Evolutionary conservation across 106 monocot species (phyloP), one percentile per base, ranked within the genome.

Genomic region (Dioscorea alata): DNA sequence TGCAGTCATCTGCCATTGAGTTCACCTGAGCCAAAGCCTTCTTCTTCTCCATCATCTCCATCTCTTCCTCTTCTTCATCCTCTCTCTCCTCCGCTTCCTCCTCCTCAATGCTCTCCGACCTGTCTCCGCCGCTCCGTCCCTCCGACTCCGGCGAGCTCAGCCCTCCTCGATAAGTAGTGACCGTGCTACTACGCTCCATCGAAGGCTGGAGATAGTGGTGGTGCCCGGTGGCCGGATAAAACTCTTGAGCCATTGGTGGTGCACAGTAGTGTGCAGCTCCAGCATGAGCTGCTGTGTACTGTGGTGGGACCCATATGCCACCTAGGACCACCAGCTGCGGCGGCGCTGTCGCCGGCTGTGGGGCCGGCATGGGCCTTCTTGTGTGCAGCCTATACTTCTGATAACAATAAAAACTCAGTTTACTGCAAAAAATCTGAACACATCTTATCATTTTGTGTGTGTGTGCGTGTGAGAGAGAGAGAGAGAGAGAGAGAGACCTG

Each of bases 321-420:
- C 91, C 95, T 12, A 95, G 78, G 23, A 95, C 91, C 57, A 95
- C 75, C 19, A 95, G 86, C 62, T 88, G 95, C 15, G 91, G 88
- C 33, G 79, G 42, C 12, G 66, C 54, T 10, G 76, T 24, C 12
- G 73, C 58, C 13, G 87, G 6, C 0, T 70, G 80, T 21, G 81
- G 80, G 18, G 78, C 76, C 34, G 78, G 79, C 16, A 85, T 81
- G 6, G 95, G 95, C 28, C 95, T 79, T 28, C 95, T 65, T 1
- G 95, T 95, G 79, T 91, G 91, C 0, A 95, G 81, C 52, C 95
- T 59, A 61, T 95, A 95, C 67, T 95, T 95, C 95, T 95, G 73
- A 42, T 42, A 9, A 57, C n/a, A 59, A 34, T 2, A 58, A 56
- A 54, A 42, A 42, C 9, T 3, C 9, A 42, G 42, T 42, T 42